Percentiles rank a stretch among this genome's conserved stretches.
Evolutionary conservation across 2,329 filamentous ascomycete species (phyloP).

Genomic region (Xylariaceae sp.): DNA sequence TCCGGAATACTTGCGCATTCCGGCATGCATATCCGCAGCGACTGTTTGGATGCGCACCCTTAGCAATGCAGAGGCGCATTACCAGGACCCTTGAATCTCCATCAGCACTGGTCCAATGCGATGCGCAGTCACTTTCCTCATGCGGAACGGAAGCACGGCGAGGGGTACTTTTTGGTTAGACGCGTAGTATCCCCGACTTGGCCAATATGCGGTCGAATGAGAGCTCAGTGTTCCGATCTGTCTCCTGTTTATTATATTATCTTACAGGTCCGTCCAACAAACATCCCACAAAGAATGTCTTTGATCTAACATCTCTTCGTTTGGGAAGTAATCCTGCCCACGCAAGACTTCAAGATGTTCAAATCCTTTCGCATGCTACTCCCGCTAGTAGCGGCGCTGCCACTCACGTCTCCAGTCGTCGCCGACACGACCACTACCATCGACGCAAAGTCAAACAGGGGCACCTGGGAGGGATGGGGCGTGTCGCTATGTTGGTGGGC

Average conservation of each 20-base stretch:
- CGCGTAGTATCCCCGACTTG: neutral
- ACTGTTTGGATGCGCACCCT: no score
- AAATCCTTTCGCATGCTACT: neutral
- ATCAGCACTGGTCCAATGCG: no score
- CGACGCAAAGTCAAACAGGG: conserved; percentile 19
- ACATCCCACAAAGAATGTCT: no score
- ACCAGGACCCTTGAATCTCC: no score
- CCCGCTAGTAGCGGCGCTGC: neutral
- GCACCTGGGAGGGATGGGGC: conserved; percentile 40
- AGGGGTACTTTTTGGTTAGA: neutral
- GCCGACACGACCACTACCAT: neutral
- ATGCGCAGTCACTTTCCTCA: no score
- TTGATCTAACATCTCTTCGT: neutral
- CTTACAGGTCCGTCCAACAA: neutral
- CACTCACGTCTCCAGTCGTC: neutral
- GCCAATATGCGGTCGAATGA: neutral
- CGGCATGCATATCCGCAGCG: no score
- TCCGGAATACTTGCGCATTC: no score
- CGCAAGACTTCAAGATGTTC: neutral
- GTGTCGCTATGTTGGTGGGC: conserved; percentile 41
- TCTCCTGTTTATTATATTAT: neutral
- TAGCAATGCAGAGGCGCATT: no score
- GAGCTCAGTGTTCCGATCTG: neutral
- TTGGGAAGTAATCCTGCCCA: neutral
- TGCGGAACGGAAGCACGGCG: neutral